Conservation (phyloP, 129 eudicot species). For the Arctium minus region DNA sequence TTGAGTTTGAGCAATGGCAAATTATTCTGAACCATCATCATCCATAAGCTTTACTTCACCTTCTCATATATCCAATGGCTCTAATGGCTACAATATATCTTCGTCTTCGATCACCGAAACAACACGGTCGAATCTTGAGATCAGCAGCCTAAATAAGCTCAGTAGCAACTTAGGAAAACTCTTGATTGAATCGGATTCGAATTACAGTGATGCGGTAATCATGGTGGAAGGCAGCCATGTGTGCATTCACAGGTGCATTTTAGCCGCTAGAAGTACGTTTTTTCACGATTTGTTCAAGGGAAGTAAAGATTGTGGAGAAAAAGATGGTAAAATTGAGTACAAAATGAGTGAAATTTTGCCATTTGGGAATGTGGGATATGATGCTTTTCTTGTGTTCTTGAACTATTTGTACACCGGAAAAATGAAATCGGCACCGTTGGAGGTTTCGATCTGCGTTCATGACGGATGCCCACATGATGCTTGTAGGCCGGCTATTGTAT, state of each 20-base stretch:
- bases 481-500: slow-evolving; percentile 73
- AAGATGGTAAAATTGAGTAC: slow-evolving; percentile 45
- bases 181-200: slow-evolving; percentile 32
- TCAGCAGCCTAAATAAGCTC: slow-evolving; percentile 52
- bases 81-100: slow-evolving; percentile 27
- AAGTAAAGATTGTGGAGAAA: slow-evolving; percentile 7
- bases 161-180: slow-evolving; percentile 55
- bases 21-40: slow-evolving; percentile 47
- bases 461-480: slow-evolving; percentile 63
- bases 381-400: slow-evolving; percentile 59
- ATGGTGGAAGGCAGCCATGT: slow-evolving; percentile 55
- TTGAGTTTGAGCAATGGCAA: slow-evolving; percentile 30
- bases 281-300: slow-evolving; percentile 48
- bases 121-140: slow-evolving; percentile 34
- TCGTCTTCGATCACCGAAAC: slow-evolving; percentile 27
- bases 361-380: slow-evolving; percentile 58
- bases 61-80: slow-evolving; percentile 49
- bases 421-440: slow-evolving; percentile 59
- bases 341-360: slow-evolving; percentile 49
- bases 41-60: slow-evolving; percentile 63
- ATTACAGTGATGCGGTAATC: slow-evolving; percentile 64
- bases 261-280: slow-evolving; percentile 65
- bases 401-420: slow-evolving; percentile 75
- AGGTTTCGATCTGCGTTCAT: slow-evolving; percentile 73
- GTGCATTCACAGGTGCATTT: slow-evolving; percentile 64